These are phyloP conservation scores for Neoboletus brunneissimus DNA, from an alignment of 768 basidiomycete genomes.

Conservation along the genomic window DNA sequence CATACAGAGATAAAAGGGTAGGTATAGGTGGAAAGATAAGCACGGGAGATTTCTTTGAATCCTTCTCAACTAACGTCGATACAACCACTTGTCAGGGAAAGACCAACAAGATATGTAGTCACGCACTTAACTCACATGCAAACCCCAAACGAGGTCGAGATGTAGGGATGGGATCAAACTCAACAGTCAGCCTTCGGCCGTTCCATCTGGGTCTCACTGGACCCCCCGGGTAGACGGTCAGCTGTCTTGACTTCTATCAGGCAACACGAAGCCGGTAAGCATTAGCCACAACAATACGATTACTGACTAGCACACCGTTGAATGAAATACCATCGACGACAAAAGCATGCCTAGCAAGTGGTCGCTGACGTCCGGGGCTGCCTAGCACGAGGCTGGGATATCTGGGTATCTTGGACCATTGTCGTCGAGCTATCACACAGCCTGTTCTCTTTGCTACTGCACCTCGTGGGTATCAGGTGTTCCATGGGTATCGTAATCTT, in stretches of 20 bases:
- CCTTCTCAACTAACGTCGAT: not conserved
- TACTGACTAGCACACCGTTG: not conserved
- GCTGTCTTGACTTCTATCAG: slow-evolving; percentile 5
- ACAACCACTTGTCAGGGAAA: slow-evolving; percentile 4
- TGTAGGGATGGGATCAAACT: not conserved
- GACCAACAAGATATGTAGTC: not conserved
- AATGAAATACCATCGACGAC: not conserved
- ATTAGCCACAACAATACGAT: not conserved
- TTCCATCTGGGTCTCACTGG: slow-evolving; percentile 7
- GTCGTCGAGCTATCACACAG: no score
- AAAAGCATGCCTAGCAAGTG: not conserved
- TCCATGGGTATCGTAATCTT: no score
- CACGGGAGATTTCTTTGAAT: not conserved
- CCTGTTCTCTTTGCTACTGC: no score
- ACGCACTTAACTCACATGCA: not conserved
- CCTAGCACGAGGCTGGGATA: slow-evolving; percentile 1
- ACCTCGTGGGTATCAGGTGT: no score
- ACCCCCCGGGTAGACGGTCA: slow-evolving; percentile 7
- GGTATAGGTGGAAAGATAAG: not conserved
- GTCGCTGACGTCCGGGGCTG: not conserved
- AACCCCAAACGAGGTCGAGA: not conserved
- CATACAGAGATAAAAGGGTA: not conserved
- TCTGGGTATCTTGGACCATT: not conserved
- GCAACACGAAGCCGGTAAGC: not conserved
- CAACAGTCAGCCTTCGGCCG: not conserved